Evolutionary conservation across 192 early-diverging fungal genomes (phyloP).

Genomic region (Oehlia diaphana): DNA sequence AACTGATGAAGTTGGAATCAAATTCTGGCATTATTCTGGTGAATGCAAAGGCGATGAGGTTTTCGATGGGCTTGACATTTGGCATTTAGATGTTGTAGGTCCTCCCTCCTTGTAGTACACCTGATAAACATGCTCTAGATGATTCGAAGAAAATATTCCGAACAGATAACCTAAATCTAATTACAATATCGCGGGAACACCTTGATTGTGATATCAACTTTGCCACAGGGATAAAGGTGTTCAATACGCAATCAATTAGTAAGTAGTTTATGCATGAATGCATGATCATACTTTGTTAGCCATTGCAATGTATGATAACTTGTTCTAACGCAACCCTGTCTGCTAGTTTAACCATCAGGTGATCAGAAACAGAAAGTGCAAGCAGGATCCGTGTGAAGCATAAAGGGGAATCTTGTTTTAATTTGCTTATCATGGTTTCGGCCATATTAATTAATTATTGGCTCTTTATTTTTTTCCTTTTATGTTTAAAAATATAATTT

Average conservation of each 20-base stretch:
- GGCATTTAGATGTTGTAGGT: slow-evolving; percentile 31
- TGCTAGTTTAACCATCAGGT: slow-evolving; percentile 10
- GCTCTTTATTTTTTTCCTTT: too few species aligned
- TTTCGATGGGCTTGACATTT: slow-evolving; percentile 25
- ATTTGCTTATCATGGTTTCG: too few species aligned
- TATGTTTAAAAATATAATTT: too few species aligned
- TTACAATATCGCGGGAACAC: slow-evolving; percentile 10
- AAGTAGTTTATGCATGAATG: slow-evolving; percentile 12
- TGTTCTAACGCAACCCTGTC: slow-evolving; percentile 10
- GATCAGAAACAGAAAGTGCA: slow-evolving; percentile 4
- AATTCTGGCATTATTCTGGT: slow-evolving; percentile 15
- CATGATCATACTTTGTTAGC: slow-evolving; percentile 22
- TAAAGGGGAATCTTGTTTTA: too few species aligned
- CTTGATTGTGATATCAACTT: slow-evolving; percentile 25
- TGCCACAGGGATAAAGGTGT: slow-evolving; percentile 18
- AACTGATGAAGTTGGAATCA: slow-evolving; percentile 20
- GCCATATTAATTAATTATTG: too few species aligned
- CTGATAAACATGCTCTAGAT: slow-evolving; percentile 1
- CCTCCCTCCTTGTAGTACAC: slow-evolving; percentile 10
- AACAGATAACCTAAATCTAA: slow-evolving; percentile 21
- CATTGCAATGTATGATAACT: slow-evolving; percentile 10
- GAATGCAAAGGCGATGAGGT: slow-evolving; percentile 11
- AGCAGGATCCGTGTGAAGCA: too few species aligned
- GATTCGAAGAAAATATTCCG: slow-evolving; percentile 25
- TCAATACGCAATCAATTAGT: slow-evolving; percentile 17